Base-by-base conservation (phyloP, 768 basidiomycete genomes). In the Neoboletus brunneissimus region DNA sequence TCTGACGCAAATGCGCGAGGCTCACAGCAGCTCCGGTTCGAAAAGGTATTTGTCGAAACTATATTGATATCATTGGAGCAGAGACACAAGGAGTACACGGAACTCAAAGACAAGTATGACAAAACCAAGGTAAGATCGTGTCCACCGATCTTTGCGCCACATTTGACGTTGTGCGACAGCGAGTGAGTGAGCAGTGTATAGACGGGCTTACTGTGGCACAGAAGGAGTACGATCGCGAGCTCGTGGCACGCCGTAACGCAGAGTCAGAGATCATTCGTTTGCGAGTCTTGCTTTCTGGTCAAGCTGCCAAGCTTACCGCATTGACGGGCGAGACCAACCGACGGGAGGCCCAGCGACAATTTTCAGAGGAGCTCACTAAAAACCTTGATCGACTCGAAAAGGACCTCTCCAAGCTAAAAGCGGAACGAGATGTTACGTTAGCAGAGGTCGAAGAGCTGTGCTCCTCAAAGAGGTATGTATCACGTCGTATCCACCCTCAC, bases 391-490 rank as follows among this genome's bases (percentile, higher is more conserved):
- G 80, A 6, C 79, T 98, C 48, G 94, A 95, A 74, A 83, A 83
- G 45, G 89, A 96, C 66, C 76, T 98, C 8, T 92, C 93, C 9
- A 88, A 88, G 63, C 76, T 99, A 52, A 88, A 85, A 67, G 91
- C 86, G 0, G 91, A 99, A 70, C 80, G 96, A 31, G 97, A 98
- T 64, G 83, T 98, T 76, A 83, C 91, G 12, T 73, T 98, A 55
- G 94, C 94, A 0, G 96, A 99, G 71, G 84, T 98, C 37, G 94
- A 96, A 67, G 94, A 98, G 73, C 78, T 99, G 34, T 82, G 85
- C 20, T 83, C 81, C 20, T 81, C 81, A 0, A 90, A 85, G 67
- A 84, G 81, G 94, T 94, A 63, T 48, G 79, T 48, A 48, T 45
- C 18, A 23, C 53, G 29, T 41, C 15, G 48, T 37, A 59, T 54